Percentiles rank a stretch among this genome's conserved stretches.
These are phyloP conservation scores for Solanum sejunctum DNA, from an alignment of 257 asterid genomes.

Conservation along the genomic window DNA sequence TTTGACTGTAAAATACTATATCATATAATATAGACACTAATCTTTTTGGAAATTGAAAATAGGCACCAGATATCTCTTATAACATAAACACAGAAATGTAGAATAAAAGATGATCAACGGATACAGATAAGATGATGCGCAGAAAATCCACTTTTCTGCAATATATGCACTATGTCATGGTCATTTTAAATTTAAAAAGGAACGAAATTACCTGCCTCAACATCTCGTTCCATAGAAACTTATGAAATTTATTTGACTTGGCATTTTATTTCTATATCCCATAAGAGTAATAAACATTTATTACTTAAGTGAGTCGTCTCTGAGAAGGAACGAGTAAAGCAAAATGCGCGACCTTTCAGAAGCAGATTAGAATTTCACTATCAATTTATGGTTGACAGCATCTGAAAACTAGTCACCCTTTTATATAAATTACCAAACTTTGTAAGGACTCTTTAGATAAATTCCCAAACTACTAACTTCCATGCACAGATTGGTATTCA, in stretches of 20 bases:
- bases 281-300: background rate
- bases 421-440: background rate
- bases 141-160: background rate
- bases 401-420: background rate
- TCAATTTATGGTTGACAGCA: background rate
- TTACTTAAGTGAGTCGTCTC: background rate
- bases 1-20: background rate
- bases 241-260: background rate
- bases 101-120: background rate
- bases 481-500: background rate
- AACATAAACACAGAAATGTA: background rate
- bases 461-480: background rate
- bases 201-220: background rate
- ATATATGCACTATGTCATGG: background rate
- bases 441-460: background rate
- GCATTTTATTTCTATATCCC: background rate
- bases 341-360: background rate
- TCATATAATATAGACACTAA: background rate
- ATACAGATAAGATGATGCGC: background rate
- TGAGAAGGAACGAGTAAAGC: background rate
- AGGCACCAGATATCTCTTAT: background rate
- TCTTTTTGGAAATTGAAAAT: background rate
- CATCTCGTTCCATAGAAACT: background rate
- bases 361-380: background rate
- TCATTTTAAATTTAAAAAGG: background rate